A percentile compares a stretch with the other conserved stretches of the same genome.
These are phyloP conservation scores for Thielaviopsis cerberus DNA, from an alignment of 2,329 filamentous ascomycete species.

Conservation along the genomic window DNA sequence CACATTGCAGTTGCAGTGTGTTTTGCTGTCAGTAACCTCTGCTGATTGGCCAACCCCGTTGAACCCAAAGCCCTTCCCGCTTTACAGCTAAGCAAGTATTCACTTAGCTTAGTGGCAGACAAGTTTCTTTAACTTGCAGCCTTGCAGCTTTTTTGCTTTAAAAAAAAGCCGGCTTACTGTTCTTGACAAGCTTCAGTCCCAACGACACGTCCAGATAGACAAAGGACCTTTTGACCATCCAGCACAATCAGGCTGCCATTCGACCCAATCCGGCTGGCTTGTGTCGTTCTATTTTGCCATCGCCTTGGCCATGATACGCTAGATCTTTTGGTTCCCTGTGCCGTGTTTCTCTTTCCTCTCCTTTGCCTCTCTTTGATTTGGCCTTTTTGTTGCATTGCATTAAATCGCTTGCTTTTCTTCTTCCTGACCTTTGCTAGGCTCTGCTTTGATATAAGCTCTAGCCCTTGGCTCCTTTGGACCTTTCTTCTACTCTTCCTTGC, in stretches of 20 bases:
- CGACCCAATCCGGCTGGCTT: neutral
- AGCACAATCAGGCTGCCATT: neutral
- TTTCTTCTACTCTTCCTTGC: neutral
- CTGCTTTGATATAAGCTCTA: conserved; percentile 2
- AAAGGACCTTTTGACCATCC: neutral
- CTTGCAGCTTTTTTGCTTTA: neutral
- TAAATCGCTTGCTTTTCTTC: conserved; percentile 4
- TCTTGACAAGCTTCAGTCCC: neutral
- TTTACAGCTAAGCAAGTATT: neutral
- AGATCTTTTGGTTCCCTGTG: neutral
- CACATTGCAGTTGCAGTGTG: neutral
- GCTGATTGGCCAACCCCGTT: neutral
- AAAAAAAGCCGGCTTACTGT: conserved; percentile 1
- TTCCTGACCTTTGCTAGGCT: neutral
- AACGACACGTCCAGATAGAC: neutral
- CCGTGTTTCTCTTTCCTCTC: neutral
- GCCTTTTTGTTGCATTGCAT: conserved; percentile 2
- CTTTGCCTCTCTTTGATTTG: neutral
- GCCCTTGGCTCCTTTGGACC: neutral
- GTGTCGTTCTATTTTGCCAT: neutral
- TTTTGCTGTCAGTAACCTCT: neutral
- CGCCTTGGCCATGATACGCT: neutral
- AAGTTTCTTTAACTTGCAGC: conserved; percentile 3
- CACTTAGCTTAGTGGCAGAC: neutral
- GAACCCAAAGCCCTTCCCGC: neutral